These are phyloP conservation scores for Przewalskia tangutica DNA, from an alignment of 257 asterid genomes.

Conservation along the genomic window DNA sequence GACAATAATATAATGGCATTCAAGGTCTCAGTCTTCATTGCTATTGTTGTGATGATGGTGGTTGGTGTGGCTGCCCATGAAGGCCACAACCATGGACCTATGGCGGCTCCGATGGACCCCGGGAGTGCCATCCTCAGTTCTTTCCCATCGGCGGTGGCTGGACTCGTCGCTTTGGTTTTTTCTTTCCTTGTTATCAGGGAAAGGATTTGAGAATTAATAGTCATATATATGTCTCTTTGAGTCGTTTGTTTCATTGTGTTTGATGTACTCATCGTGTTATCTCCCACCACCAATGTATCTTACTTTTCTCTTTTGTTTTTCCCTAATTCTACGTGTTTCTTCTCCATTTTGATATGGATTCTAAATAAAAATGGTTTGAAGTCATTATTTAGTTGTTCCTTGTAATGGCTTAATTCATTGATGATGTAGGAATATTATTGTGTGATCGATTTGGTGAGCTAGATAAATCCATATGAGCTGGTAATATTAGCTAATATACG, in stretches of 20 bases:
- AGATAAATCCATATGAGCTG: neutral
- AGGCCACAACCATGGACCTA: neutral
- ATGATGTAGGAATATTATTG: neutral
- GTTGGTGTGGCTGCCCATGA: neutral
- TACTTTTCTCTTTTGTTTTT: neutral
- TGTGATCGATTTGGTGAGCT: neutral
- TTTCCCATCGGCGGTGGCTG: neutral
- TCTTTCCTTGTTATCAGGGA: slow-evolving; percentile 4
- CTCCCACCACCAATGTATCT: neutral
- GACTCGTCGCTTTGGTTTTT: neutral
- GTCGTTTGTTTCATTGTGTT: neutral
- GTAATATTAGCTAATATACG: neutral
- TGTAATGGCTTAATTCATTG: neutral
- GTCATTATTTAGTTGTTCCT: neutral
- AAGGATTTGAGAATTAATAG: neutral
- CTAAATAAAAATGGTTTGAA: neutral
- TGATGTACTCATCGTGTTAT: neutral
- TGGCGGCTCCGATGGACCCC: neutral
- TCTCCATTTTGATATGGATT: neutral
- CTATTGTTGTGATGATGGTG: slow-evolving; percentile 2
- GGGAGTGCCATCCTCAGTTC: neutral
- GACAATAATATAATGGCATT: neutral
- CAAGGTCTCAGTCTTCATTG: neutral
- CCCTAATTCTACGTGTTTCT: neutral
- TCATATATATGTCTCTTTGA: neutral